Evolutionary conservation across 192 early-diverging fungal species (phyloP).

Genomic region (Chytriomyces hyalinus): DNA sequence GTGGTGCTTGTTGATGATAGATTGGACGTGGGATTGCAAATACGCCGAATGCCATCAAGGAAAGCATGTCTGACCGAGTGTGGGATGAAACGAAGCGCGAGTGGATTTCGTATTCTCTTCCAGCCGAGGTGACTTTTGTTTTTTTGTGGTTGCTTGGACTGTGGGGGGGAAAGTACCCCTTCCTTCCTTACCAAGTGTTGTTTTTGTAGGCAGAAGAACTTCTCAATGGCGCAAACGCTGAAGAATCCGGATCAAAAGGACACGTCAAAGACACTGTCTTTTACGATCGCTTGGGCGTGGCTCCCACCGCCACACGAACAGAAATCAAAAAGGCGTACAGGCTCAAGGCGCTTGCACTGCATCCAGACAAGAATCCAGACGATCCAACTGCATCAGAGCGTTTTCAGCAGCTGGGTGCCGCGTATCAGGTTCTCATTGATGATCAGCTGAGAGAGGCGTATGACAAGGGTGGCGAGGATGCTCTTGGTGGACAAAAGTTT

Average conservation of each 20-base stretch:
- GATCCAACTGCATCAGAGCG: slow-evolving; percentile 70
- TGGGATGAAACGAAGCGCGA: slow-evolving; percentile 48
- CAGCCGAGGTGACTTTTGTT: not conserved
- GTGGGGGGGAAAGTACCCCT: no score
- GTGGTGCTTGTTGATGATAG: no score
- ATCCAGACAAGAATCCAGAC: slow-evolving; percentile 83
- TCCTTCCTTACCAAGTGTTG: no score
- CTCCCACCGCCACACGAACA: slow-evolving; percentile 69
- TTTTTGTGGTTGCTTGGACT: no score
- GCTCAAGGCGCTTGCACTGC: slow-evolving; percentile 61
- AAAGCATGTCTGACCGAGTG: slow-evolving; percentile 32
- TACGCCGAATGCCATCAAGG: slow-evolving; percentile 34
- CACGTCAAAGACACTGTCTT: slow-evolving; percentile 77
- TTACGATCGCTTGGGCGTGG: slow-evolving; percentile 85
- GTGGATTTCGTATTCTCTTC: slow-evolving; percentile 36
- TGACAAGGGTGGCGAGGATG: slow-evolving; percentile 38
- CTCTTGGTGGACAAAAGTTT: slow-evolving; percentile 32
- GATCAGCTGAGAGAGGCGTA: slow-evolving; percentile 42
- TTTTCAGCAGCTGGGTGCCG: slow-evolving; percentile 92
- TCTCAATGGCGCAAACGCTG: slow-evolving; percentile 18
- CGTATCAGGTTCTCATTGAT: slow-evolving; percentile 73
- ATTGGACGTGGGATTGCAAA: slow-evolving; percentile 44
- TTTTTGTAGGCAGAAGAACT: slow-evolving; percentile 24
- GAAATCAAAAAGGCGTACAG: slow-evolving; percentile 84
- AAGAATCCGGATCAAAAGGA: slow-evolving; percentile 48